Conservation (phyloP, 257 asterid genomes). For the Echites panduratus region DNA sequence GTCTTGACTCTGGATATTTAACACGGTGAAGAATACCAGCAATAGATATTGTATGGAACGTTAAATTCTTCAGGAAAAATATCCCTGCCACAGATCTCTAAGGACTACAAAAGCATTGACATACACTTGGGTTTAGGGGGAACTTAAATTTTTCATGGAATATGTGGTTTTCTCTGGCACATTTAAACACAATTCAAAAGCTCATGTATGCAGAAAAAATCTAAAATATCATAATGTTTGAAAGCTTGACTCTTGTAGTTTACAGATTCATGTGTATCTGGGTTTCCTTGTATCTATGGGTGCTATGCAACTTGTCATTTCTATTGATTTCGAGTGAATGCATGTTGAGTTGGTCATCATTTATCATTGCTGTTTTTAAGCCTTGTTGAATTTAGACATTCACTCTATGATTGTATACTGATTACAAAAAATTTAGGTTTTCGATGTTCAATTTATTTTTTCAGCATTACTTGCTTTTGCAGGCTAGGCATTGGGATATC, state of each 20-base stretch:
- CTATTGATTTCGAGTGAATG: neutral
- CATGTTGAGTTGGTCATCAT: neutral
- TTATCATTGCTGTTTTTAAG: neutral
- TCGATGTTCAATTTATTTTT: neutral
- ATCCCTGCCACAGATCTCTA: too few relatives aligned
- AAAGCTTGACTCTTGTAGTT: neutral
- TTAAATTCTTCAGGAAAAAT: neutral
- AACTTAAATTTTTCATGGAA: too few relatives aligned
- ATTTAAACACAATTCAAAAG: neutral
- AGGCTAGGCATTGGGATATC: conserved; percentile 95
- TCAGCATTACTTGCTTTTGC: conserved; percentile 19
- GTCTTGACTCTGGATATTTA: neutral
- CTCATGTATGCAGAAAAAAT: neutral
- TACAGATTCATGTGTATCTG: neutral
- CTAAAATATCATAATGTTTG: neutral
- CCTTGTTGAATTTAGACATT: neutral
- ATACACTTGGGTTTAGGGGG: too few relatives aligned
- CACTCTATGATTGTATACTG: neutral
- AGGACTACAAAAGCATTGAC: neutral
- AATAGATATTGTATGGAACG: too few relatives aligned
- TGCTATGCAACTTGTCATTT: neutral
- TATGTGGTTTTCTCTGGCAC: neutral
- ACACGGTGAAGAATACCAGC: neutral
- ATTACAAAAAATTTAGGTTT: neutral
- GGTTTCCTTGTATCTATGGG: neutral